These are phyloP conservation scores for Bondarzewia mesenterica DNA, from an alignment of 1,284 basidiomycete species.

Conservation along the genomic window DNA sequence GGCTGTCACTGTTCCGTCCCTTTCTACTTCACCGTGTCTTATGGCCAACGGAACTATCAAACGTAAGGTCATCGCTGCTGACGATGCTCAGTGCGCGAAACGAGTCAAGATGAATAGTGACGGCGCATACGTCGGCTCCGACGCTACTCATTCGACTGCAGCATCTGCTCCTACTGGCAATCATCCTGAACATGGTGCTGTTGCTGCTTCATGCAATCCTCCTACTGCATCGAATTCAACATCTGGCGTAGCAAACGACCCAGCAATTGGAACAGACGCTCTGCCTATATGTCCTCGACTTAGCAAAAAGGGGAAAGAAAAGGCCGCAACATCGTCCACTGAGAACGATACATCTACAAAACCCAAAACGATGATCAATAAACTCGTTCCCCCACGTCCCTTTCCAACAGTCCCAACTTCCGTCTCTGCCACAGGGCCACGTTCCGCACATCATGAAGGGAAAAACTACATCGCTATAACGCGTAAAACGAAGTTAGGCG, in stretches of 20 bases:
- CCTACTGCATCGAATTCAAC: no score
- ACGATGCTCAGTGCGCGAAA: conserved; percentile 9
- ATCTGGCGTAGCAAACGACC: no score
- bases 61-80: conserved; percentile 23
- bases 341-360: background rate
- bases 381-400: conserved; percentile 63
- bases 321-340: conserved; percentile 3
- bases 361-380: conserved; percentile 37
- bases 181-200: no score
- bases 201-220: no score
- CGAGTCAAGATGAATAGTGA: conserved; percentile 5
- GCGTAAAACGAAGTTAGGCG: conserved; percentile 65
- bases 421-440: conserved; percentile 74
- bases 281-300: no score
- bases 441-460: conserved; percentile 65
- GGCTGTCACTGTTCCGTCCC: no score
- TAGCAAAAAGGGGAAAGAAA: conserved; percentile 7
- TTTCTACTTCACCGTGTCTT: conserved; percentile 2
- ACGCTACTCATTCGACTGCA: background rate
- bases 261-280: no score
- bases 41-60: conserved; percentile 19
- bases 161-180: background rate
- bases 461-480: conserved; percentile 78
- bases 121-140: background rate
- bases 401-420: conserved; percentile 70